Evolutionary conservation across 306 rosid species (phyloP), one percentile per base, ranked within the genome.

Genomic region (Cicer yamashitae): DNA sequence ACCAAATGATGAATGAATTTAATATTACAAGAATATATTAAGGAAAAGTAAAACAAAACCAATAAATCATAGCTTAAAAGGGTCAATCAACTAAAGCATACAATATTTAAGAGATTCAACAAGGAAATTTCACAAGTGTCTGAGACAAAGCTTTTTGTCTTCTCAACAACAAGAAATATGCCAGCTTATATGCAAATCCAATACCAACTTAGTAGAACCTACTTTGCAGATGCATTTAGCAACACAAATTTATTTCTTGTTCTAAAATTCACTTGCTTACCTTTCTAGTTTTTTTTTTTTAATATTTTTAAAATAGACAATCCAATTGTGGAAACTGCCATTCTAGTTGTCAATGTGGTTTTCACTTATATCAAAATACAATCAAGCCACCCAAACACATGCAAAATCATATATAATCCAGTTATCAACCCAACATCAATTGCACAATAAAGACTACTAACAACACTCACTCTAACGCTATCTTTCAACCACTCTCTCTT

Each of bases 81-180:
- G 13, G 47, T 9, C 40, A 60, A 18, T 5, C 61, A 22, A 79
- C 65, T 25, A 72, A 63, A 44, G 43, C 67, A 64, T 45, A 30
- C 18, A 68, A 52, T 54, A 37, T 58, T 54, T 65, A 45, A 39
- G 64, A 50, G 4, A 82, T 66, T 46, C 72, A 25, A 70, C 37
- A 4, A 30, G 37, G 37, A 5, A 75, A 37, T 53, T 25, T 6
- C 7, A 13, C 22, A 46, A 10, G 65, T 45, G 46, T 56, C 37
- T 45, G 17, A 20, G 14, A 25, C 48, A 67, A 59, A 46, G n/a
- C 57, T 15, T 30, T 17, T 52, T 37, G 14, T 10, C 10, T 67
- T 77, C 68, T 52, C 82, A 76, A 71, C 58, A 37, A 47, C 8
- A 30, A 71, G 40, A 70, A 76, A 51, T 11, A 50, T 20, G 59